Percentiles rank a stretch among this genome's conserved stretches.
These are phyloP conservation scores for Penicillium sp. DNA, from an alignment of 2,329 filamentous ascomycete species.

Conservation along the genomic window DNA sequence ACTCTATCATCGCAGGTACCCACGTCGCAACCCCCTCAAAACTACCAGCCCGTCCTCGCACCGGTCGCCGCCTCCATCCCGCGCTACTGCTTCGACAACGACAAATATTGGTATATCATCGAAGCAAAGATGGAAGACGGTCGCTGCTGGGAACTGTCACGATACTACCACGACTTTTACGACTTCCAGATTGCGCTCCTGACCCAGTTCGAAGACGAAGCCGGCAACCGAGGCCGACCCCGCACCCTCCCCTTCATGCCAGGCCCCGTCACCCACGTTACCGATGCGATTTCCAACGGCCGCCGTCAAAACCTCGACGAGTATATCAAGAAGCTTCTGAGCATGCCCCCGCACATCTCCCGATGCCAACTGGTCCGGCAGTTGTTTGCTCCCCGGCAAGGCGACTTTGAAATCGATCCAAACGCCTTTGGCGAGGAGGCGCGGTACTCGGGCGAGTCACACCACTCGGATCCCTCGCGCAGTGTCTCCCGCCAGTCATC, in stretches of 20 bases:
- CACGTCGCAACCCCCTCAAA: slow-evolving; percentile 42
- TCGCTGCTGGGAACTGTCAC: slow-evolving; percentile 83
- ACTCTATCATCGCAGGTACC: slow-evolving; percentile 27
- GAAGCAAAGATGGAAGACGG: slow-evolving; percentile 88
- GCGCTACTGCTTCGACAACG: slow-evolving; percentile 90
- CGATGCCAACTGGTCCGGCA: slow-evolving; percentile 78
- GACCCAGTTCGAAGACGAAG: slow-evolving; percentile 85
- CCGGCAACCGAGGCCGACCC: slow-evolving; percentile 76
- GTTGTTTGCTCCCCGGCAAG: slow-evolving; percentile 83
- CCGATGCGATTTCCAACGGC: slow-evolving; percentile 93
- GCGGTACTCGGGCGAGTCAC: slow-evolving; percentile 66
- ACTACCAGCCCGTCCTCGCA: slow-evolving; percentile 57
- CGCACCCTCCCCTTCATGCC: slow-evolving; percentile 95
- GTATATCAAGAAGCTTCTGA: slow-evolving; percentile 87
- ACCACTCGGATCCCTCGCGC: slow-evolving; percentile 60
- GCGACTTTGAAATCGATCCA: slow-evolving; percentile 88
- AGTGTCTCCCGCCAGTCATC: slow-evolving; percentile 63
- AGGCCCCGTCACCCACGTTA: slow-evolving; percentile 93
- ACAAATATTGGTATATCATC: slow-evolving; percentile 98
- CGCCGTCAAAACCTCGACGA: slow-evolving; percentile 88
- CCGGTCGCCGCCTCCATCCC: slow-evolving; percentile 82
- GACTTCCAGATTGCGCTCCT: slow-evolving; percentile 96
- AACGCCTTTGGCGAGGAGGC: slow-evolving; percentile 64
- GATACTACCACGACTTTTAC: slow-evolving; percentile 98
- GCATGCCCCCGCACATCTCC: slow-evolving; percentile 78